phyloP scores from a whole-genome alignment of 2,329 filamentous ascomycete genomes.

The Rhinocladiella similis region DNA sequence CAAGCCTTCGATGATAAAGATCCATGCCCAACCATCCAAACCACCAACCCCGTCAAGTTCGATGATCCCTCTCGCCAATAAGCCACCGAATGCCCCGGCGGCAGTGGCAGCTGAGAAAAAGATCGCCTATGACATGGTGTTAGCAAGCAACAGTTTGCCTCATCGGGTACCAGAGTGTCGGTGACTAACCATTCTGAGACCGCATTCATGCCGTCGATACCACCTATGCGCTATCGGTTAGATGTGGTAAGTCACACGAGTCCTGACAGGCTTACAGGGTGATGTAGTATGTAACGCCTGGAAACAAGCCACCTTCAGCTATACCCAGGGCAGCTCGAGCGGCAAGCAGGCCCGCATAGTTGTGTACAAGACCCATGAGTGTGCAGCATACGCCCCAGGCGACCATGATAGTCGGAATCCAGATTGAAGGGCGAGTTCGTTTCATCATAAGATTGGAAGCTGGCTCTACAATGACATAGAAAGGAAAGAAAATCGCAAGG shows the following conservation, averaged over 20 bases:
- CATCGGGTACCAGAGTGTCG: neutral
- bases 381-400: conserved; percentile 52
- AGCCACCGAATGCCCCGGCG: conserved; percentile 24
- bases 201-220: conserved; percentile 21
- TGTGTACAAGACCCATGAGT: conserved; percentile 50
- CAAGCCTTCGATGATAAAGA: conserved; percentile 46
- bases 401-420: conserved; percentile 28
- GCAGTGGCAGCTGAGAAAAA: conserved; percentile 25
- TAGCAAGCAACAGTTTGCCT: neutral
- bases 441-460: conserved; percentile 38
- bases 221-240: neutral
- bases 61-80: conserved; percentile 42
- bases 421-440: conserved; percentile 14
- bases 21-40: conserved; percentile 44
- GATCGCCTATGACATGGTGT: conserved; percentile 11
- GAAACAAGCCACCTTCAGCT: conserved; percentile 38
- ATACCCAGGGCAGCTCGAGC: conserved; percentile 43
- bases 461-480: conserved; percentile 32
- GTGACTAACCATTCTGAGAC: conserved; percentile 17
- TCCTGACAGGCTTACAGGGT: conserved; percentile 8
- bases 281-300: conserved; percentile 34
- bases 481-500: conserved; percentile 24
- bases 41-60: conserved; percentile 45
- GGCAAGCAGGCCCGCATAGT: conserved; percentile 13
- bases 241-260: neutral